A percentile compares a stretch with the other conserved stretches of the same genome.
Evolutionary conservation across 768 basidiomycete species (phyloP).

Genomic region (Collybiopsis confluens): DNA sequence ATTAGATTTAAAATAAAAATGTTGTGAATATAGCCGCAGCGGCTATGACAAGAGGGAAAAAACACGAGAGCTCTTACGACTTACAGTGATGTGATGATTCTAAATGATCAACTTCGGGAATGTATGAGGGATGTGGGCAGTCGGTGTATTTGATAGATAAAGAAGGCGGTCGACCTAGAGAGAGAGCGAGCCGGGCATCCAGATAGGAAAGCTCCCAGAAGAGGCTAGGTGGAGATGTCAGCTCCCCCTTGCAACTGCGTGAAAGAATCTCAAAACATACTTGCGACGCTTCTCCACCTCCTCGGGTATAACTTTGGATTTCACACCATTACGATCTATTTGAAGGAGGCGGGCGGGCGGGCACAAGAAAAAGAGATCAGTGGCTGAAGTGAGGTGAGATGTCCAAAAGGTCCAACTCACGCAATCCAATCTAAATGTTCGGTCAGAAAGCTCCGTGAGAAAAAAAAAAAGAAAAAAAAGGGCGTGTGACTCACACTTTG

Average conservation of each 20-base stretch:
- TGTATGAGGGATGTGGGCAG: slow-evolving; percentile 45
- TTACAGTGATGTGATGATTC: slow-evolving; percentile 40
- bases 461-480: slow-evolving; percentile 4
- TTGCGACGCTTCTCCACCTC: slow-evolving; percentile 66
- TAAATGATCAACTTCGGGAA: slow-evolving; percentile 33
- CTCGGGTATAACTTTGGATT: slow-evolving; percentile 64
- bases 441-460: slow-evolving; percentile 7
- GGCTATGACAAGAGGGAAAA: neutral
- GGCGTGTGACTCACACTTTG: slow-evolving; percentile 47
- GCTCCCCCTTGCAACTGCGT: too few species aligned
- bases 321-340: slow-evolving; percentile 62
- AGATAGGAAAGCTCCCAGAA: slow-evolving; percentile 70
- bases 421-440: slow-evolving; percentile 47
- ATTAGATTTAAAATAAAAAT: too few species aligned
- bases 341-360: too few species aligned
- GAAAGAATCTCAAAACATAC: too few species aligned
- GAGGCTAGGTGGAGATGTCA: slow-evolving; percentile 24
- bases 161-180: slow-evolving; percentile 66
- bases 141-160: slow-evolving; percentile 59
- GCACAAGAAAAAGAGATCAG: slow-evolving; percentile 9
- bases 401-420: slow-evolving; percentile 29
- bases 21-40: too few species aligned
- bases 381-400: neutral
- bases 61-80: slow-evolving; percentile 10
- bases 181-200: slow-evolving; percentile 62